Evolutionary conservation across 192 early-diverging fungal species (phyloP).

Genomic region (Backusella morwellensis): DNA sequence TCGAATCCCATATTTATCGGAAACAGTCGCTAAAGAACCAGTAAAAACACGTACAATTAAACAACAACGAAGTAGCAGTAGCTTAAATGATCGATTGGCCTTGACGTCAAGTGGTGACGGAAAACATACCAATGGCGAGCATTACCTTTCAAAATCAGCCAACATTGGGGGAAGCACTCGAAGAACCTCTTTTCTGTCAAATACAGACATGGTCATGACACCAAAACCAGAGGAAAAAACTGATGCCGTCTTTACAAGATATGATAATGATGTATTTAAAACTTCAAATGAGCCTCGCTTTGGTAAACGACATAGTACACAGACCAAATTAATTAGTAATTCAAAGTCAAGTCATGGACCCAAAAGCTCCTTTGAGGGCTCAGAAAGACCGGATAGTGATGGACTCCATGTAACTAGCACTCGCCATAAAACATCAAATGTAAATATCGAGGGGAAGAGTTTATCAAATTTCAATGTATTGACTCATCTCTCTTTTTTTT

Average conservation of each 20-base stretch:
- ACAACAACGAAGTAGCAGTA: conserved; percentile 21
- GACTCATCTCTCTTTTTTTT: not conserved
- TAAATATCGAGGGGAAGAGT: not conserved
- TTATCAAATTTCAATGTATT: not conserved
- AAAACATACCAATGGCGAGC: conserved; percentile 7
- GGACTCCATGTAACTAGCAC: not conserved
- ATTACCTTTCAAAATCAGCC: conserved; percentile 27
- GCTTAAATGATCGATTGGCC: conserved; percentile 17
- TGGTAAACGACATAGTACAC: not conserved
- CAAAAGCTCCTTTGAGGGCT: conserved; percentile 12
- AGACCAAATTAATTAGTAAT: not conserved
- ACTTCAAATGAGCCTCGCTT: conserved; percentile 28
- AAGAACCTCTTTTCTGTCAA: conserved; percentile 13
- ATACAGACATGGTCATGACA: not conserved
- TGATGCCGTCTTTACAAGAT: conserved; percentile 3
- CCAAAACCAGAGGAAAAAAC: not conserved
- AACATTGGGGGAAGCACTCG: conserved; percentile 11
- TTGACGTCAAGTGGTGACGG: conserved; percentile 1
- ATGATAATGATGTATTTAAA: conserved; percentile 29
- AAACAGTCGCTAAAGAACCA: not conserved
- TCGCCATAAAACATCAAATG: conserved; percentile 5
- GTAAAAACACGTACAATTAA: not conserved
- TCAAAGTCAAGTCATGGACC: not conserved
- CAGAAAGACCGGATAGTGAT: conserved; percentile 18
- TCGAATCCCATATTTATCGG: conserved; percentile 50